phyloP scores from a whole-genome alignment of 345 rosid species.

The Eutrema heterophyllum region DNA sequence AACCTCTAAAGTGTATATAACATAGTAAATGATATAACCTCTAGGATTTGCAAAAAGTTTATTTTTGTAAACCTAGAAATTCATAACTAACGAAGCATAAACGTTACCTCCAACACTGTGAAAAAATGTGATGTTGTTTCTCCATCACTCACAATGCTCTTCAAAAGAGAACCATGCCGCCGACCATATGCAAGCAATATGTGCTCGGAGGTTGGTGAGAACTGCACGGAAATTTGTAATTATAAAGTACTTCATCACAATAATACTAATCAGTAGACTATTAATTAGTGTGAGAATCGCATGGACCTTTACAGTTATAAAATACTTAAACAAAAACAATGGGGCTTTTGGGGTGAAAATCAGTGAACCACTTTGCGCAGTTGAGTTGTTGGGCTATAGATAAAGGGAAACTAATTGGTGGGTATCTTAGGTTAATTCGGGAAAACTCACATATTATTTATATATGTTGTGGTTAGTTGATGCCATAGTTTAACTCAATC shows the following conservation, averaged over 20 bases:
- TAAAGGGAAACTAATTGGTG: not conserved
- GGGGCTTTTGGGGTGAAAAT: not conserved
- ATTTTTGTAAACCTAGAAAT: not conserved
- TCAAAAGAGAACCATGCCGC: constrained; percentile 87
- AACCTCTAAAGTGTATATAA: not conserved
- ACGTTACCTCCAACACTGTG: constrained; percentile 85
- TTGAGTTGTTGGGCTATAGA: not conserved
- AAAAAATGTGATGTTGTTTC: constrained; percentile 74
- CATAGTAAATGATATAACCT: not conserved
- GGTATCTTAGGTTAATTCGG: not conserved
- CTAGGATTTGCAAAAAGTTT: too few species aligned
- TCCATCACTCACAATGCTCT: constrained; percentile 84
- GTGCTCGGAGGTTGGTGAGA: constrained; percentile 96
- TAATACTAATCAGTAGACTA: constrained; percentile 1
- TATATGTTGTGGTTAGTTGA: not conserved
- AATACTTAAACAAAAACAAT: not conserved
- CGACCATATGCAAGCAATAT: constrained; percentile 93
- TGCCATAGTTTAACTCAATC: not conserved
- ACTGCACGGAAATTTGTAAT: constrained; percentile 44
- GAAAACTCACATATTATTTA: not conserved
- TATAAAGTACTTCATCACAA: not conserved
- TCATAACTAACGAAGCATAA: constrained; percentile 3
- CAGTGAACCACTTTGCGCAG: not conserved
- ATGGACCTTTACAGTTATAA: not conserved
- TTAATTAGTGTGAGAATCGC: not conserved